These are phyloP conservation scores for Xylaria sp. DNA, from an alignment of 2,329 filamentous ascomycete genomes.

Conservation along the genomic window DNA sequence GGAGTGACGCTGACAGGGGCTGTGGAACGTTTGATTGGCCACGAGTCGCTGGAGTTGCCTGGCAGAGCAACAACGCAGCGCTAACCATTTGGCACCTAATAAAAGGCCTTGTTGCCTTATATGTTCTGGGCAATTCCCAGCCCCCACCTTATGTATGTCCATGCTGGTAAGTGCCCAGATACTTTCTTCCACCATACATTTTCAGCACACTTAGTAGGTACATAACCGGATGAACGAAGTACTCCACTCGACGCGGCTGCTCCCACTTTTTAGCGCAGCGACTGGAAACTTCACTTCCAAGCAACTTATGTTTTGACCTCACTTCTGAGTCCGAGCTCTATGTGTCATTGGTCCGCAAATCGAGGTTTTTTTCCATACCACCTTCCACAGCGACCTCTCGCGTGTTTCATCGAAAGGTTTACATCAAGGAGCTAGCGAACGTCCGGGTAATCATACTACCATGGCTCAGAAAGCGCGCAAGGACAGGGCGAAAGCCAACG, in stretches of 20 bases:
- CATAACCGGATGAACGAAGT: background rate
- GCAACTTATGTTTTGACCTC: background rate
- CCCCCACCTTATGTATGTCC: background rate
- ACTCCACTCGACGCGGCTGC: background rate
- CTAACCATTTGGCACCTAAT: constrained; percentile 38
- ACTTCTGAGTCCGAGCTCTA: background rate
- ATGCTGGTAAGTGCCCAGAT: background rate
- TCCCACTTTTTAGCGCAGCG: background rate
- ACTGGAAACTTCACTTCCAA: background rate
- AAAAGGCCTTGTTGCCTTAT: constrained; percentile 14
- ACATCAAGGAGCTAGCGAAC: constrained; percentile 1
- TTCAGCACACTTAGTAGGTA: background rate
- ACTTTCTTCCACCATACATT: background rate
- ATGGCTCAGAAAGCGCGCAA: constrained; percentile 75
- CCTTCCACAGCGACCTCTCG: constrained; percentile 1
- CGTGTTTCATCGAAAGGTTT: background rate
- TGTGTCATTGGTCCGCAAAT: constrained; percentile 5
- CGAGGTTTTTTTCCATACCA: background rate
- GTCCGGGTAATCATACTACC: constrained; percentile 21
- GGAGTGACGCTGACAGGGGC: constrained; percentile 45
- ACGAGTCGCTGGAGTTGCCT: constrained; percentile 44
- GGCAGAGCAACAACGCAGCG: constrained; percentile 52
- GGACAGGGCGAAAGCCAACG: constrained; percentile 80
- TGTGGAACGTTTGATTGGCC: constrained; percentile 52
- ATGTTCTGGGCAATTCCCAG: background rate